A percentile compares a stretch with the other conserved stretches of the same genome.
These are phyloP conservation scores for Kwoniella botswanensis DNA, from an alignment of 768 basidiomycete species.

Conservation along the genomic window DNA sequence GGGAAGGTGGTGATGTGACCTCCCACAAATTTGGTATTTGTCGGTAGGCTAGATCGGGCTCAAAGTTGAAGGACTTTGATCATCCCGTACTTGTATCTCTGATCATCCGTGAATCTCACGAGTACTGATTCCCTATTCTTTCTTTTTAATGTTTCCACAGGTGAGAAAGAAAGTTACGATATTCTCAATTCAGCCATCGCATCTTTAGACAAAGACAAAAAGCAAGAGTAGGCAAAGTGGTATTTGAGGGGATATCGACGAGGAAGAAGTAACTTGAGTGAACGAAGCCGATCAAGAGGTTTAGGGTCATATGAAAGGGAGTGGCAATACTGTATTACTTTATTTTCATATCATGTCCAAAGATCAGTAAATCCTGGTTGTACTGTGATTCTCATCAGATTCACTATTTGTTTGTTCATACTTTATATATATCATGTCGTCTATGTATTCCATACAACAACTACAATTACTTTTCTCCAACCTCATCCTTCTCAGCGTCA, in stretches of 20 bases:
- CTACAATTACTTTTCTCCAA: constrained; percentile 18
- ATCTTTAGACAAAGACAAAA: neutral
- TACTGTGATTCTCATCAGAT: neutral
- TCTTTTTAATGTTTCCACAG: neutral
- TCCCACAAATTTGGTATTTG: too few relatives aligned
- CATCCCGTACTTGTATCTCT: too few relatives aligned
- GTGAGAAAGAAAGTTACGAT: neutral
- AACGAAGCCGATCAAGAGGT: too few relatives aligned
- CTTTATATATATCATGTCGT: neutral
- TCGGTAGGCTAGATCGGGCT: too few relatives aligned
- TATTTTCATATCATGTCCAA: too few relatives aligned
- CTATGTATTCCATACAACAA: neutral
- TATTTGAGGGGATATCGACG: too few relatives aligned
- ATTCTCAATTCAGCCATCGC: neutral
- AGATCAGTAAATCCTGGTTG: too few relatives aligned
- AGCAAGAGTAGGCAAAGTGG: neutral
- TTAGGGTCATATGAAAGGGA: too few relatives aligned
- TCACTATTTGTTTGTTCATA: neutral
- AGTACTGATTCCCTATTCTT: neutral
- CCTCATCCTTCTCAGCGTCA: constrained; percentile 25
- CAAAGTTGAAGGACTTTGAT: too few relatives aligned
- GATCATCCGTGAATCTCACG: neutral
- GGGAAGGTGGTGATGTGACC: too few relatives aligned
- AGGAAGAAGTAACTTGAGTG: too few relatives aligned
- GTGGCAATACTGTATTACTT: too few relatives aligned